phyloP scores from a whole-genome alignment of 768 basidiomycete genomes.

The Boletellus emodensis region DNA sequence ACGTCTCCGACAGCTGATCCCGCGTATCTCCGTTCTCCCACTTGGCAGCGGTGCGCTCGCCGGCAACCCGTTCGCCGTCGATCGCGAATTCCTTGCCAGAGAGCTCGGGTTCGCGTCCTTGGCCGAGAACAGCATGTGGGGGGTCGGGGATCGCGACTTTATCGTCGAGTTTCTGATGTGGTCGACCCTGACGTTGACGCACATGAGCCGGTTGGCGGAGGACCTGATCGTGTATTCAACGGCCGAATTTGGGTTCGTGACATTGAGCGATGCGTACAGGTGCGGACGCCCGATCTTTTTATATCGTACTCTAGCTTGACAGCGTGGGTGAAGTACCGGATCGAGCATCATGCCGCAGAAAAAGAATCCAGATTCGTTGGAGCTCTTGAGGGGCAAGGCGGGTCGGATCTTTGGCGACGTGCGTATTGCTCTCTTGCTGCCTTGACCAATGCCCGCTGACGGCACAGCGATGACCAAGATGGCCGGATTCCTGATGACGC shows the following conservation, averaged over 20 bases:
- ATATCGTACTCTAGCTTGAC: not conserved
- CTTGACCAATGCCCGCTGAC: not conserved
- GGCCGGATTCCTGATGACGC: slow-evolving; percentile 95
- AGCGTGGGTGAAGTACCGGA: slow-evolving; percentile 63
- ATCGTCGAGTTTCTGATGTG: slow-evolving; percentile 97
- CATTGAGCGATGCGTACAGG: slow-evolving; percentile 98
- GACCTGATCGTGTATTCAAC: slow-evolving; percentile 96
- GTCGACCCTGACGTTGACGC: slow-evolving; percentile 87
- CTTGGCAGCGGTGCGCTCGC: slow-evolving; percentile 94
- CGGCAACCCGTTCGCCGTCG: slow-evolving; percentile 92
- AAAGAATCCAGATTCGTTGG: slow-evolving; percentile 96
- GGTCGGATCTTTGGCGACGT: slow-evolving; percentile 94
- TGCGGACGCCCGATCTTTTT: slow-evolving; percentile 29
- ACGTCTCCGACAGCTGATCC: slow-evolving; percentile 76
- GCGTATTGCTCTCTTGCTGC: slow-evolving; percentile 20
- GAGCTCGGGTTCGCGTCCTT: slow-evolving; percentile 87
- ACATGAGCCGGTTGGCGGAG: slow-evolving; percentile 92
- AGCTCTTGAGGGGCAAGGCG: slow-evolving; percentile 91
- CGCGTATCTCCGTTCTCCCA: slow-evolving; percentile 89
- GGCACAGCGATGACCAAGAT: slow-evolving; percentile 48
- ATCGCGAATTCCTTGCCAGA: slow-evolving; percentile 85
- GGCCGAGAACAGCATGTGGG: slow-evolving; percentile 96
- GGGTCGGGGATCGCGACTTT: slow-evolving; percentile 96
- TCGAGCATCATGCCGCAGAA: slow-evolving; percentile 99
- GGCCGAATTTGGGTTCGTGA: slow-evolving; percentile 95